Base-by-base conservation (phyloP, 441 rosid species). In the Mallotus japonicus region DNA sequence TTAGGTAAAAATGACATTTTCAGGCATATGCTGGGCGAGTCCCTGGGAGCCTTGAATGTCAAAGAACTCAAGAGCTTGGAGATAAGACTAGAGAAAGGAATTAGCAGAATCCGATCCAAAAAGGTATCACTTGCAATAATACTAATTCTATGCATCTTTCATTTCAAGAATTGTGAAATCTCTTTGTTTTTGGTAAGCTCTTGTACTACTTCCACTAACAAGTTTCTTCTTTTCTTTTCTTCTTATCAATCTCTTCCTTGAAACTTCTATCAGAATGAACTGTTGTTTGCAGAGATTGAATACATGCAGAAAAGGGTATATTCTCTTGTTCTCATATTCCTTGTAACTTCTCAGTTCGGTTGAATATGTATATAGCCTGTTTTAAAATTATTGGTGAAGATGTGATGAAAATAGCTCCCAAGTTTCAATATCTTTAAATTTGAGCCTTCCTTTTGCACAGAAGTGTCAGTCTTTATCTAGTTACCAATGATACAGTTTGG, bases 11-110 rank as follows among this genome's bases (percentile, higher is more conserved):
- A 22, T 61, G 42, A 57, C 17, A 57, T 54, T 22, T 77, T 37
- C 84, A 95, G 99, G 90, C 73, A 95, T 58, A 82, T 91, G 96
- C 79, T 90, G 75, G 98, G 99, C 54, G 98, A 95, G 79, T 79
- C 91, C 0, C 76, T 92, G 16, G 86, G 86, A 60, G 62, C 75
- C 61, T 67, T 90, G 82, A 70, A 8, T n/a, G 64, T 78, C 49
- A 92, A 83, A 78, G 95, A 91, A 0, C 91, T 95, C 55, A 95
- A 83, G 80, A 79, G 53, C 74, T 80, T 89, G 84, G 99, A 95
- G 83, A n/a, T n/a, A 59, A 81, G 82, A 71, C 77, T 95, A 70
- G 99, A 95, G 83, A 95, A 79, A 83, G 90, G 92, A 70, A 89
- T 95, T 2, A 85, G 84, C 65, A 83, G 87, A 87, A 91, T 95